Evolutionary conservation across 805 yeast genomes (phyloP).

Genomic region (Teunomyces panamensis): DNA sequence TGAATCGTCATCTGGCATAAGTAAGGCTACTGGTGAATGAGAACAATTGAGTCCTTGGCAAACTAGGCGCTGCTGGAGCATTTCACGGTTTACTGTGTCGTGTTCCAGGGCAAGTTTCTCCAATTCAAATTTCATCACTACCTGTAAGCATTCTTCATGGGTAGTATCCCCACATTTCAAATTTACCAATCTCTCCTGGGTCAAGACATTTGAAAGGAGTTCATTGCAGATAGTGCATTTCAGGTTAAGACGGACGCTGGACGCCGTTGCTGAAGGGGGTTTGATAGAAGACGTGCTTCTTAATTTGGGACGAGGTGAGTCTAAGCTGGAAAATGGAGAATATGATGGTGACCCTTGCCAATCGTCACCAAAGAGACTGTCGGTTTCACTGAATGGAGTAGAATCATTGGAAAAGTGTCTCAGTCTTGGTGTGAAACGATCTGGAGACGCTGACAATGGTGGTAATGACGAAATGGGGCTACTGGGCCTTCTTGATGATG

Average conservation of each 20-base stretch:
- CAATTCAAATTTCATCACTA: slow-evolving; percentile 20
- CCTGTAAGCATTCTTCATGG: slow-evolving; percentile 56
- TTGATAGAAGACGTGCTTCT: slow-evolving; percentile 21
- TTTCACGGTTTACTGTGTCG: background rate
- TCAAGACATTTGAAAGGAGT: slow-evolving; percentile 42
- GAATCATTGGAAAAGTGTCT: background rate
- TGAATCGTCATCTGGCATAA: background rate
- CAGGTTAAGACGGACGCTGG: slow-evolving; percentile 2
- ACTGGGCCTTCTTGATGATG: background rate
- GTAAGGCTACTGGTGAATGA: background rate
- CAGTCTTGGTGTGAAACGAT: background rate
- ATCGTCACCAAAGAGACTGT: background rate
- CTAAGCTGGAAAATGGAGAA: background rate
- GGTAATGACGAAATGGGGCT: background rate
- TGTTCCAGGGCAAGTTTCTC: slow-evolving; percentile 4
- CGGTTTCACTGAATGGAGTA: slow-evolving; percentile 1
- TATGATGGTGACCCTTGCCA: background rate
- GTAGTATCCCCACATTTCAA: slow-evolving; percentile 53
- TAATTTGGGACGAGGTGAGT: slow-evolving; percentile 16
- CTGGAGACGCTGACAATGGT: background rate
- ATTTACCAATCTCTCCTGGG: slow-evolving; percentile 45
- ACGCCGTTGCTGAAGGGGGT: slow-evolving; percentile 6
- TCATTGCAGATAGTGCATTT: slow-evolving; percentile 54
- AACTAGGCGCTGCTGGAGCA: background rate
- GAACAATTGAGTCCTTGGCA: background rate